Evolutionary conservation across 441 rosid species (phyloP).

Genomic region (Croton laevigatus): DNA sequence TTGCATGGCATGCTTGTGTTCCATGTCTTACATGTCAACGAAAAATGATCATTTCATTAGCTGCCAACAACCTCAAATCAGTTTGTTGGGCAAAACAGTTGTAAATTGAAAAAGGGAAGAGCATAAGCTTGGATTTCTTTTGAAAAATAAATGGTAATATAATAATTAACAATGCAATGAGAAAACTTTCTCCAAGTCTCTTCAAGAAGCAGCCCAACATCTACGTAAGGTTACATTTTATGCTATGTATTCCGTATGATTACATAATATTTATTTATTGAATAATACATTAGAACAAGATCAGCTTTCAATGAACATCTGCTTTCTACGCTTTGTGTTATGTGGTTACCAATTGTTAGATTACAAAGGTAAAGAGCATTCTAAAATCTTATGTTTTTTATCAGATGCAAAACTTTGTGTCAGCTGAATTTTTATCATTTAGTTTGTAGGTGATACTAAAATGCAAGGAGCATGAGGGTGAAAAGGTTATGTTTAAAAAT

Average conservation of each 20-base stretch:
- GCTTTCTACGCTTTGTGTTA: background rate
- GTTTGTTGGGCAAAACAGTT: background rate
- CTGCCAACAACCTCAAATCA: background rate
- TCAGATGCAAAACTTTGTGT: conserved; percentile 3
- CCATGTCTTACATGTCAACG: background rate
- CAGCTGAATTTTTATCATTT: conserved; percentile 3
- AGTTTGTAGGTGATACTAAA: background rate
- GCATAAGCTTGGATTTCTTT: conserved; percentile 4
- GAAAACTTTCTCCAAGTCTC: background rate
- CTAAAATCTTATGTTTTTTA: background rate
- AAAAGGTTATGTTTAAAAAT: background rate
- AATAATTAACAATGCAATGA: background rate
- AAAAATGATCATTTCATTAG: background rate
- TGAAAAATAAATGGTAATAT: conserved; percentile 1
- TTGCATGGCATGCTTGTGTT: background rate
- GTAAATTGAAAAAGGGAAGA: background rate
- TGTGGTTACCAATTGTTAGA: background rate
- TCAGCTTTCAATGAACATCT: background rate
- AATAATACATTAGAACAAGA: background rate
- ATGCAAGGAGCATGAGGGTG: background rate
- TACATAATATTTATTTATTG: background rate
- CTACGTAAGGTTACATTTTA: background rate
- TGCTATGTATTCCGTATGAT: background rate
- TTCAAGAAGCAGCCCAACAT: background rate
- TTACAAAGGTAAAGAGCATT: conserved; percentile 1